Conservation (phyloP, 371 early-diverging fungal species). For the Zychaea mexicana region DNA sequence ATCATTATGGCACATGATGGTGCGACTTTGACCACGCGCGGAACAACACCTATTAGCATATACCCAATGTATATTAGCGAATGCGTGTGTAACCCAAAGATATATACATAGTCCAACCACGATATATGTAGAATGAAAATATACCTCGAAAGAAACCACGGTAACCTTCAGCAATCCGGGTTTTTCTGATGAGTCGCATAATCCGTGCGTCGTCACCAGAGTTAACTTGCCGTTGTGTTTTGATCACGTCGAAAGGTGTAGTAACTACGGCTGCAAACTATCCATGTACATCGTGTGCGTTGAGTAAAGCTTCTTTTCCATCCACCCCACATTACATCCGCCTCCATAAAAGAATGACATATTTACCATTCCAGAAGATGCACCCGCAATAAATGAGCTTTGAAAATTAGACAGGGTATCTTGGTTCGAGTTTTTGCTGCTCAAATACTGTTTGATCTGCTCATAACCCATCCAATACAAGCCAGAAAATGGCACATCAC, state of each 20-base stretch:
- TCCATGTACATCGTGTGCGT: neutral
- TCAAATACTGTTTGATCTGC: constrained; percentile 43
- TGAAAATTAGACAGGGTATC: constrained; percentile 48
- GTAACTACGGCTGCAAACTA: constrained; percentile 90
- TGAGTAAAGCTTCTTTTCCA: neutral
- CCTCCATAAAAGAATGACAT: neutral
- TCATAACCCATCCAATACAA: constrained; percentile 96
- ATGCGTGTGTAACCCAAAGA: neutral
- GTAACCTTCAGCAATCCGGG: constrained; percentile 28
- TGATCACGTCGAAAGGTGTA: constrained; percentile 96
- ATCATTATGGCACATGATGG: constrained; percentile 98
- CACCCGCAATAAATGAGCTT: constrained; percentile 75
- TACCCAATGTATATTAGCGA: neutral
- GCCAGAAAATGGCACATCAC: constrained; percentile 62
- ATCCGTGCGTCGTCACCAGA: constrained; percentile 30
- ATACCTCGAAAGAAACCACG: constrained; percentile 30
- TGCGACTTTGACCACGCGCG: constrained; percentile 90
- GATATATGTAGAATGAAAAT: neutral
- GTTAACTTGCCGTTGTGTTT: constrained; percentile 85
- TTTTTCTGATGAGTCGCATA: constrained; percentile 22
- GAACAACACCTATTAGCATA: constrained; percentile 55
- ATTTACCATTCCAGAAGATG: constrained; percentile 71
- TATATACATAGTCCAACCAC: neutral
- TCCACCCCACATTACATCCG: neutral
- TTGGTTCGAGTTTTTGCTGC: neutral